These are phyloP conservation scores for Lumnitzera racemosa DNA, from an alignment of 345 rosid species.

Conservation along the genomic window DNA sequence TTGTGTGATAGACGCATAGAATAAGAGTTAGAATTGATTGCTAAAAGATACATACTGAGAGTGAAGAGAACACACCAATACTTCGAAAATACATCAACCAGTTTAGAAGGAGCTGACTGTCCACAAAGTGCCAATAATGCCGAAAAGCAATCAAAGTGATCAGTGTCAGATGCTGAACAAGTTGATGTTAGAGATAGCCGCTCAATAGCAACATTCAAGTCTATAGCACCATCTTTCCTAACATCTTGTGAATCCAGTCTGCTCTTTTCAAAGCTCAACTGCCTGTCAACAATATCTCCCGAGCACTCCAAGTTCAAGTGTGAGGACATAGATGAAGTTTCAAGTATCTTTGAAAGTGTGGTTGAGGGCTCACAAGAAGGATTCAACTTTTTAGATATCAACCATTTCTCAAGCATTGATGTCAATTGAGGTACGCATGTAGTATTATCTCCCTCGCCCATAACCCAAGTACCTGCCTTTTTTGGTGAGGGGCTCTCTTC, in stretches of 20 bases:
- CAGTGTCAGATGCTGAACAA: constrained; percentile 27
- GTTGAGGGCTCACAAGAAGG: constrained; percentile 51
- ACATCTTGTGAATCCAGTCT: constrained; percentile 3
- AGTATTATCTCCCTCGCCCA: constrained; percentile 33
- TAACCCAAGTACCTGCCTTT: constrained; percentile 52
- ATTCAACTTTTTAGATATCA: constrained; percentile 51
- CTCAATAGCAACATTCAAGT: constrained; percentile 51
- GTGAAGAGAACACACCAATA: constrained; percentile 50
- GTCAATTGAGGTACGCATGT: constrained; percentile 42
- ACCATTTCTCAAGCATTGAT: constrained; percentile 72
- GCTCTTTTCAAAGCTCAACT: constrained; percentile 15
- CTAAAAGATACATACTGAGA: too few species aligned
- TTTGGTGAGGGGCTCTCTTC: constrained; percentile 99
- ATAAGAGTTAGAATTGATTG: too few species aligned
- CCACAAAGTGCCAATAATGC: constrained; percentile 59
- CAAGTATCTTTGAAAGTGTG: constrained; percentile 74
- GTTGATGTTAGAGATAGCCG: constrained; percentile 65
- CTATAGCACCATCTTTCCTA: constrained; percentile 19
- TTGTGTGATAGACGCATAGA: too few species aligned
- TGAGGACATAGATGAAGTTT: constrained; percentile 31
- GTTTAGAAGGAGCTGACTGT: constrained; percentile 50
- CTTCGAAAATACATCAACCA: constrained; percentile 63
- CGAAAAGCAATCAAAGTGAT: constrained; percentile 44
- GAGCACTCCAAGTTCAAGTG: constrained; percentile 42
- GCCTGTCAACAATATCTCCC: constrained; percentile 20